Base-by-base conservation (phyloP, 805 yeast genomes). In the Candida golubevii region DNA sequence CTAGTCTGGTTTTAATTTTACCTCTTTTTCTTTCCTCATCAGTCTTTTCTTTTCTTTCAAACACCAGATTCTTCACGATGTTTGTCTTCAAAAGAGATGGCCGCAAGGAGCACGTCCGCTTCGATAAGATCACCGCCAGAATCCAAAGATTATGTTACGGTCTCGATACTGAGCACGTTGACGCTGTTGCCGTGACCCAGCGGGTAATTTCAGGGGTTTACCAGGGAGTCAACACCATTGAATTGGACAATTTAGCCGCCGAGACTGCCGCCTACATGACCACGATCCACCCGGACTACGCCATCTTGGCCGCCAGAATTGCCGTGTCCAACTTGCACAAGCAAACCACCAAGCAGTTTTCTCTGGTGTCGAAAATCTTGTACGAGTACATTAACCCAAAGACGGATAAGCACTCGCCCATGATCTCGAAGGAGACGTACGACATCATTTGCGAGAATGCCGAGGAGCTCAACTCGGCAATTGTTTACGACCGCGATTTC, bases 251-350 rank as follows among this genome's bases (percentile, higher is more conserved):
- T 56, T 69, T 71, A 54, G 90, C 98, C 39, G 97, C 98, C 36
- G 99, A 93, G 69, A 89, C 97, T 32, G 95, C 97, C 46, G 98
- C 98, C 35, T 86, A 85, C 62, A 88, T 93, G 97, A 89, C 97
- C 47, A 91, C 98, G 10, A 79, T 87, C 50, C 98, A 91, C 66
- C 98, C 98, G n/a, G 98, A 93, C 69, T 90, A 91, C 59, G 97
- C 97, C 26, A 81, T 83, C 35, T 75, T 89, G 57, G 97, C 97
- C 43, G 97, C 98, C 31, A 83, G 99, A 71, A 85, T 91, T 49
- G 97, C 98, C 15, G 83, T 93, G 44, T 87, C 97, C 35, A 88
- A 88, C 65, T 75, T 93, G 61, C 97, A 91, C 73, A 90, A 90
- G 69, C 96, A 89, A 70, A 90, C 97, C 42, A 85, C 88, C 48